Evolutionary conservation across 768 basidiomycete genomes (phyloP).

Genomic region (Cubamyces sp.): DNA sequence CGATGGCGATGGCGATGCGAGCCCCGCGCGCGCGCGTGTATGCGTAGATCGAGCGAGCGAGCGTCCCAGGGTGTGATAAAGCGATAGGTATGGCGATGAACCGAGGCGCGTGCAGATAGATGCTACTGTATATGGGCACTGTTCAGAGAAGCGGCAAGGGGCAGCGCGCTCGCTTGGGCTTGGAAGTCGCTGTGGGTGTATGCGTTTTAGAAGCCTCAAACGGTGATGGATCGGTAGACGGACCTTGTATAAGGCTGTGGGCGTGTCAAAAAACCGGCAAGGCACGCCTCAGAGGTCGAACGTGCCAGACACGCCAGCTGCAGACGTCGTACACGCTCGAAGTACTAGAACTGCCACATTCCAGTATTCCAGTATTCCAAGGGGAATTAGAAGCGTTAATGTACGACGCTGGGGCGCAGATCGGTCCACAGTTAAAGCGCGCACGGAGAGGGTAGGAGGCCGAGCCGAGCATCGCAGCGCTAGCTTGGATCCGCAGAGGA

Average conservation of each 20-base stretch:
- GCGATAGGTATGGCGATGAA: too few relatives aligned
- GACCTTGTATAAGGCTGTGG: conserved; percentile 1
- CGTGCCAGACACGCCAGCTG: not conserved
- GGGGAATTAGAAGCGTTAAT: too few relatives aligned
- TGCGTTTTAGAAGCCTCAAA: not conserved
- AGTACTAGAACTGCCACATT: not conserved
- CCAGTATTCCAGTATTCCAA: not conserved
- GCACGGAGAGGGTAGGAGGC: not conserved
- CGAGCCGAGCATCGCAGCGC: not conserved
- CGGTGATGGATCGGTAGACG: not conserved
- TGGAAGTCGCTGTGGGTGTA: not conserved
- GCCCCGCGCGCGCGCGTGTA: too few relatives aligned
- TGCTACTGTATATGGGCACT: too few relatives aligned
- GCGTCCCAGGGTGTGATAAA: too few relatives aligned
- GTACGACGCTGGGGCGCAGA: too few relatives aligned
- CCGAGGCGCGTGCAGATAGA: too few relatives aligned
- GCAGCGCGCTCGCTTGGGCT: not conserved
- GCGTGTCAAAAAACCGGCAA: not conserved
- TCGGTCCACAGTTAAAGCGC: too few relatives aligned
- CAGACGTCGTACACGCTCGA: not conserved
- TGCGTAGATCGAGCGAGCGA: too few relatives aligned
- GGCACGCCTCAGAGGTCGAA: not conserved
- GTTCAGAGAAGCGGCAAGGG: too few relatives aligned
- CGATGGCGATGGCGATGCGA: too few relatives aligned
- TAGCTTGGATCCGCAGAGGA: not conserved